Evolutionary conservation across 805 yeast genomes (phyloP), one percentile per base, ranked within the genome.

Genomic region (Suhomyces vadensis): DNA sequence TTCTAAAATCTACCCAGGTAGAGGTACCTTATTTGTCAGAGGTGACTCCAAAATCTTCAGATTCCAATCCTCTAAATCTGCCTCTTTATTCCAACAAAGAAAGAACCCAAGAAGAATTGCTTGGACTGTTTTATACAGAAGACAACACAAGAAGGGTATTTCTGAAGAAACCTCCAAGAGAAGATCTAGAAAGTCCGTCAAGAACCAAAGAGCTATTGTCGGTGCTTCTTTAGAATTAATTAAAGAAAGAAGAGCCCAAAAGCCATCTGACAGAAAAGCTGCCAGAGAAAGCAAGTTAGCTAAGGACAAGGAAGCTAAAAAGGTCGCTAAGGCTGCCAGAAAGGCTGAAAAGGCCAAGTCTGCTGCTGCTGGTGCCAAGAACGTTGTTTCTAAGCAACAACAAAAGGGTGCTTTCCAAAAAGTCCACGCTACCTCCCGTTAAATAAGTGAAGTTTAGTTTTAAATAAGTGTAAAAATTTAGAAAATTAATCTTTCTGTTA

Each of bases 71-170:
- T 87, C 97, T 64, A 94, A 94, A 81, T 83, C 95, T 71, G 92
- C 96, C 67, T 90, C 98, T 73, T 85, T 94, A 70, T 94, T 94
- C 94, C 83, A 85, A 72, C 99, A 94, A 83, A 90, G 97, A 86
- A 94, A 94, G 95, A 94, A 94, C 91, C 99, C 99, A 81, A 91
- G 99, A 85, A 87, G 97, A 85, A 84, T 94, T 74, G 84, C 98
- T 58, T 94, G 99, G 99, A 94, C 99, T 61, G 97, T 92, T 69
- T 83, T 94, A 68, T 94, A 81, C 92, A 92, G 99, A 85, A 88
- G 96, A 81, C 97, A 92, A 81, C 98, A 94, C 95, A 90, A 89
- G 87, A 94, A 94, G 82, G 99, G 99, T 82, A 83, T 92, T 73
- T 84, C 97, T 69, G 99, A 94, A 83, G 99, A 94, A 82, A 88